Conservation (phyloP, 1,284 basidiomycete genomes). For the Rhodotorula mucilaginosa region DNA sequence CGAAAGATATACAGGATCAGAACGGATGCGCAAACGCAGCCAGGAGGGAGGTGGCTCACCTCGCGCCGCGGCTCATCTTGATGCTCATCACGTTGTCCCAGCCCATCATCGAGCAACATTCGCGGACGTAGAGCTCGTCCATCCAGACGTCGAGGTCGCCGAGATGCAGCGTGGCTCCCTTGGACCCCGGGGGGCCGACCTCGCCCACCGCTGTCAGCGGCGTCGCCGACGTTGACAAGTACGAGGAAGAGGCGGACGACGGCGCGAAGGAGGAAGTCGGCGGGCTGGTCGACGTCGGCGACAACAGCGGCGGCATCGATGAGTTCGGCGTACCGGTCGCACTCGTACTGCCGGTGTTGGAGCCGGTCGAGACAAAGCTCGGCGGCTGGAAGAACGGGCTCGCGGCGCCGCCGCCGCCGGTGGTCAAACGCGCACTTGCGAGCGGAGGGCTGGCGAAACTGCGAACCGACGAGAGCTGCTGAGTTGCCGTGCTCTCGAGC, state of each 20-base stretch:
- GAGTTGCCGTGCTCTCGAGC: constrained; percentile 28
- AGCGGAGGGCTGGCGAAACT: constrained; percentile 19
- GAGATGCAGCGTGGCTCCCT: constrained; percentile 34
- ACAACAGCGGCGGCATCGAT: constrained; percentile 9
- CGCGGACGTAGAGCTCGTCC: constrained; percentile 40
- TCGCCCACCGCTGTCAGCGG: neutral
- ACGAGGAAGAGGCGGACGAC: neutral
- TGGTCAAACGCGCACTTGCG: constrained; percentile 3
- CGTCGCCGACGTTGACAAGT: neutral
- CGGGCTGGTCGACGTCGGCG: constrained; percentile 1
- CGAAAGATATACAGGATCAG: neutral
- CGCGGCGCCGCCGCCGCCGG: constrained; percentile 4
- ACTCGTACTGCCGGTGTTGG: neutral
- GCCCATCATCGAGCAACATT: constrained; percentile 39
- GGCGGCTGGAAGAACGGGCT: constrained; percentile 26
- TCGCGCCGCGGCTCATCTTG: constrained; percentile 39
- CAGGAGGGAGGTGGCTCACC: constrained; percentile 11
- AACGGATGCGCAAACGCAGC: neutral
- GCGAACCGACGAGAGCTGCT: constrained; percentile 9
- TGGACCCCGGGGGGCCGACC: constrained; percentile 12
- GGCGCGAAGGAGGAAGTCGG: constrained; percentile 5
- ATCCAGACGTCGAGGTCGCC: constrained; percentile 41
- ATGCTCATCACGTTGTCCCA: constrained; percentile 37
- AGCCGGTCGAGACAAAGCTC: constrained; percentile 5
- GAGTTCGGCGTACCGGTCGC: neutral